phyloP scores from a whole-genome alignment of 306 rosid species.

The Glycine latifolia region DNA sequence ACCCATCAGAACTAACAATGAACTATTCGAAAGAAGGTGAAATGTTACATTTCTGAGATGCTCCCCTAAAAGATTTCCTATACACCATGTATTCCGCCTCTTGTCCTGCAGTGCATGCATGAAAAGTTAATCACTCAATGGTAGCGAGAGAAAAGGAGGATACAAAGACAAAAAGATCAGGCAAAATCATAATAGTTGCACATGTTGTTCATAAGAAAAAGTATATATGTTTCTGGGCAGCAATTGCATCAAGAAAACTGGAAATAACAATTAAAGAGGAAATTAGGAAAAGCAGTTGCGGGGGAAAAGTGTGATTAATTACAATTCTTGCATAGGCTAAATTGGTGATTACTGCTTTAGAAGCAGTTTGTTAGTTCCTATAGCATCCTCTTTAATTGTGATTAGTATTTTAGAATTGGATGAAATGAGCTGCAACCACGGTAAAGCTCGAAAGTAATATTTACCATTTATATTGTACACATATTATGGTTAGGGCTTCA shows the following conservation, averaged over 20 bases:
- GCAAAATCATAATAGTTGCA: constrained; percentile 26
- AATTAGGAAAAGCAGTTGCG: constrained; percentile 27
- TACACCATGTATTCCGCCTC: constrained; percentile 97
- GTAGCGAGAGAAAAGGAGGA: constrained; percentile 17
- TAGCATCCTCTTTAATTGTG: constrained; percentile 16
- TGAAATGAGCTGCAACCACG: constrained; percentile 1
- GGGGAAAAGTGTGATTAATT: constrained; percentile 12
- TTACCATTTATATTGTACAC: constrained; percentile 8
- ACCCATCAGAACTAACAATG: constrained; percentile 28
- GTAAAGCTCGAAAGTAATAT: not conserved
- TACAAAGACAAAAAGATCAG: constrained; percentile 8
- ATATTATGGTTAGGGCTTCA: not conserved
- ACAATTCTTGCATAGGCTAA: not conserved
- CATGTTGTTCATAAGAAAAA: constrained; percentile 19
- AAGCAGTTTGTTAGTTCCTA: constrained; percentile 23
- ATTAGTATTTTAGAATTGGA: constrained; percentile 20
- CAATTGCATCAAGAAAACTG: not conserved
- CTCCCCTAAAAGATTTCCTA: constrained; percentile 67
- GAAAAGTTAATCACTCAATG: constrained; percentile 48
- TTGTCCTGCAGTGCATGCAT: constrained; percentile 71
- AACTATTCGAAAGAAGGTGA: constrained; percentile 39
- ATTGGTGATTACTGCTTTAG: constrained; percentile 20
- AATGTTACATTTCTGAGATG: constrained; percentile 61
- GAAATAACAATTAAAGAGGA: constrained; percentile 3
- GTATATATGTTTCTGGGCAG: constrained; percentile 17